These are phyloP conservation scores for Cutaneotrichosporon sp. DNA, from an alignment of 1,284 basidiomycete genomes.

Conservation along the genomic window DNA sequence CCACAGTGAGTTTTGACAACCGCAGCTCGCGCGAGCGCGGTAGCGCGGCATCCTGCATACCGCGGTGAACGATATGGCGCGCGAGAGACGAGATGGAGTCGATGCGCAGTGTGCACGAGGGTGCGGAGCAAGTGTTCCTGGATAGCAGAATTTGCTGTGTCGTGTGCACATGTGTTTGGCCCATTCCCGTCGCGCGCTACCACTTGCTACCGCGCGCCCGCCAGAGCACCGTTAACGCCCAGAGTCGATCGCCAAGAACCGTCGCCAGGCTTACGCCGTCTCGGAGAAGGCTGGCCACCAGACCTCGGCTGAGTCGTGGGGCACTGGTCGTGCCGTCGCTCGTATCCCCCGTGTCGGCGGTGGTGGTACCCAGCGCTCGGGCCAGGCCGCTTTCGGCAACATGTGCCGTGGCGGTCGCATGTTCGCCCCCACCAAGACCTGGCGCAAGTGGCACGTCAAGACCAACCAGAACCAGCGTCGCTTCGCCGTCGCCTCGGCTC, in stretches of 20 bases:
- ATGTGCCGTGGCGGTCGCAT: slow-evolving; percentile 99
- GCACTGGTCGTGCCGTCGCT: slow-evolving; percentile 99
- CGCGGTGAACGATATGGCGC: too few species aligned
- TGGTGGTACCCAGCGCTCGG: slow-evolving; percentile 97
- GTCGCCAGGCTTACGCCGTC: slow-evolving; percentile 95
- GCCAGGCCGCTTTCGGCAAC: slow-evolving; percentile 99
- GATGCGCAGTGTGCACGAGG: too few species aligned
- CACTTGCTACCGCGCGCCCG: too few species aligned
- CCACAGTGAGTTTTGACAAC: slow-evolving; percentile 77
- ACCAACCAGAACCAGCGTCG: slow-evolving; percentile 98
- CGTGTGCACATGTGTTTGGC: too few species aligned
- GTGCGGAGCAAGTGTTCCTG: too few species aligned
- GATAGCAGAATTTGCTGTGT: neutral
- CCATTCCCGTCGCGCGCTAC: neutral
- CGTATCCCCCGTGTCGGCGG: slow-evolving; percentile 99
- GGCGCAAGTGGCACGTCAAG: slow-evolving; percentile 99
- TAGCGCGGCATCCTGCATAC: too few species aligned
- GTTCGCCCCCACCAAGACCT: slow-evolving; percentile 99
- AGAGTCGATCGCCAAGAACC: slow-evolving; percentile 99
- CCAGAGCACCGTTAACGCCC: slow-evolving; percentile 27
- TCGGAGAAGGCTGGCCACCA: slow-evolving; percentile 98
- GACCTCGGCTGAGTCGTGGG: slow-evolving; percentile 95
- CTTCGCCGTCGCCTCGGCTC: slow-evolving; percentile 95
- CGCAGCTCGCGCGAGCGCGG: too few species aligned
- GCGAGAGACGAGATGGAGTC: too few species aligned